These are phyloP conservation scores for Pichia rugopelliculosa DNA, from an alignment of 805 yeast species.

Conservation along the genomic window DNA sequence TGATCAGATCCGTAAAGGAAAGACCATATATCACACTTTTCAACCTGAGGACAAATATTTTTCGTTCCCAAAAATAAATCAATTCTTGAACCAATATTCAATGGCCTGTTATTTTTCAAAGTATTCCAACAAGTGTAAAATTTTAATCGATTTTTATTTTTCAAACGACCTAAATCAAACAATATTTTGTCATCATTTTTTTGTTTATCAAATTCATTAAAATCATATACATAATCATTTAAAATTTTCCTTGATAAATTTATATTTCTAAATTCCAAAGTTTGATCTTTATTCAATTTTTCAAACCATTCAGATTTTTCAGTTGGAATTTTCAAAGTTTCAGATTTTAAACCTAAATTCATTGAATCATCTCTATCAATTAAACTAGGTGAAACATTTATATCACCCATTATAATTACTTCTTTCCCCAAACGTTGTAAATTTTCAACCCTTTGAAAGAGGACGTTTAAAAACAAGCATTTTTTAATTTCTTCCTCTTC, in stretches of 20 bases:
- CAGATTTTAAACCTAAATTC: conserved; percentile 35
- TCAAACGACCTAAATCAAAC: conserved; percentile 50
- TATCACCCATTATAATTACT: conserved; percentile 81
- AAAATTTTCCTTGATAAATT: conserved; percentile 37
- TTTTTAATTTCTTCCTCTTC: conserved; percentile 59
- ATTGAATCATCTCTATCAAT: conserved; percentile 76
- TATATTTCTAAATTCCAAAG: conserved; percentile 32
- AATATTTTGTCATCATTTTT: conserved; percentile 36
- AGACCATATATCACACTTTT: conserved; percentile 46
- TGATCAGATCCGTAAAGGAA: conserved; percentile 83
- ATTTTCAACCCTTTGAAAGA: conserved; percentile 55
- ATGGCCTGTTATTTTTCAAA: conserved; percentile 62
- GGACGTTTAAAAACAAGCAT: conserved; percentile 45
- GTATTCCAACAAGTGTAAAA: conserved; percentile 94
- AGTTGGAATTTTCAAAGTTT: conserved; percentile 21
- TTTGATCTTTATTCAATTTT: conserved; percentile 25
- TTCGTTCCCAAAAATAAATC: conserved; percentile 61
- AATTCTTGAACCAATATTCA: conserved; percentile 82
- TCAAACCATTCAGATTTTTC: conserved; percentile 28
- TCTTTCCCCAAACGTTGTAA: conserved; percentile 52
- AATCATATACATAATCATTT: conserved; percentile 34
- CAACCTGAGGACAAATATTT: conserved; percentile 34
- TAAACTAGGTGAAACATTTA: conserved; percentile 72
- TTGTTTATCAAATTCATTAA: conserved; percentile 20
- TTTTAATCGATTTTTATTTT: conserved; percentile 49